phyloP scores from a whole-genome alignment of 2,329 filamentous ascomycete genomes.

The Karstenula rhodostoma region DNA sequence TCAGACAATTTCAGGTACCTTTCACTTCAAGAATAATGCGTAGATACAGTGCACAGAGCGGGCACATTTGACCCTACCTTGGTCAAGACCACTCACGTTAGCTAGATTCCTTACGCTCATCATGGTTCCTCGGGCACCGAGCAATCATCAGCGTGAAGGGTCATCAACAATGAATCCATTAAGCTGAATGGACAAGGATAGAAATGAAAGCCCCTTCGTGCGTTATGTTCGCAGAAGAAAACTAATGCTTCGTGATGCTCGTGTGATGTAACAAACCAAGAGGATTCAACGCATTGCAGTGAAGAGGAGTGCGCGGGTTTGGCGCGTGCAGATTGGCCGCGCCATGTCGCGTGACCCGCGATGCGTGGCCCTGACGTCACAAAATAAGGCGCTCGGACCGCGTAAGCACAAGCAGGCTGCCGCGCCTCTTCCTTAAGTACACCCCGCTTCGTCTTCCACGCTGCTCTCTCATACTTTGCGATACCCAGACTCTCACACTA shows the following conservation, averaged over 20 bases:
- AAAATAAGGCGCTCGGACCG: constrained; percentile 1
- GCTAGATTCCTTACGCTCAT: neutral
- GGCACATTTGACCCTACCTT: neutral
- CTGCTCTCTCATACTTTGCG: neutral
- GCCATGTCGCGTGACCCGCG: constrained; percentile 1
- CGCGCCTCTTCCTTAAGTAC: constrained; percentile 4
- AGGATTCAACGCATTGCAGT: too few relatives aligned
- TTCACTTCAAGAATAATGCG: too few relatives aligned
- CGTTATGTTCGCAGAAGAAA: too few relatives aligned
- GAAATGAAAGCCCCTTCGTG: neutral
- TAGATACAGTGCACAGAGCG: neutral
- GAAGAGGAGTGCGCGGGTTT: neutral
- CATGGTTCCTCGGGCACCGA: neutral
- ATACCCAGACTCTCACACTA: neutral
- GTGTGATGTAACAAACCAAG: too few relatives aligned
- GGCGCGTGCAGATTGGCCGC: neutral
- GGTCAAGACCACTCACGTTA: neutral
- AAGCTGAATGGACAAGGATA: neutral
- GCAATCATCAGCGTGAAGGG: neutral
- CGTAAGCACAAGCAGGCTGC: constrained; percentile 8
- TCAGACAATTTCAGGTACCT: neutral
- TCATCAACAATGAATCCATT: neutral
- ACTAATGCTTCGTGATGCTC: too few relatives aligned
- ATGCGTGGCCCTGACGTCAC: constrained; percentile 6
- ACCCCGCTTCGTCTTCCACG: neutral